Conservation (phyloP, 2,329 filamentous ascomycete species). For the Colletotrichum spinosum region DNA sequence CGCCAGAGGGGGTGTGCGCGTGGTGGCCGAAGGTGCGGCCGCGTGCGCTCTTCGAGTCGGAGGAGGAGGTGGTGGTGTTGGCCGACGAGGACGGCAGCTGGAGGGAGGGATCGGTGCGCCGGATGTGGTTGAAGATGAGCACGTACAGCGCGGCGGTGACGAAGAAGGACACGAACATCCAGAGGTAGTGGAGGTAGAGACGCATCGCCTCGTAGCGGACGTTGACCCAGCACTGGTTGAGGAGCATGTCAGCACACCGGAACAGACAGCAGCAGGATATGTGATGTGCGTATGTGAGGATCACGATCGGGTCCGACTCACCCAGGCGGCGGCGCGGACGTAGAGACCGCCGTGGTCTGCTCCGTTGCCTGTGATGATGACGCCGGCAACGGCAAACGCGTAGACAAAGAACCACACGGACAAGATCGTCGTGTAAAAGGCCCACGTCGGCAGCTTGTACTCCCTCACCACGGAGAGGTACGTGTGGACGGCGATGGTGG, state of each 20-base stretch:
- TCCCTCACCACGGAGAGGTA: conserved; percentile 65
- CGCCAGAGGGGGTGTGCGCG: conserved; percentile 2
- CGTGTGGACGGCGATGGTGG: conserved; percentile 68
- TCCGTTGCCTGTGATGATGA: conserved; percentile 29
- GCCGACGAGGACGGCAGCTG: conserved; percentile 34
- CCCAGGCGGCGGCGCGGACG: conserved; percentile 66
- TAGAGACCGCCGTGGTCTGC: conserved; percentile 50
- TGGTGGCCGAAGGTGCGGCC: conserved; percentile 2
- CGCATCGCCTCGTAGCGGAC: conserved; percentile 62
- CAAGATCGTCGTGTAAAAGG: conserved; percentile 56
- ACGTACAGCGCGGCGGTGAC: conserved; percentile 53
- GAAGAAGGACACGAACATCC: conserved; percentile 62
- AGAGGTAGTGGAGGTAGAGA: conserved; percentile 72
- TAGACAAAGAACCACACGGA: conserved; percentile 59
- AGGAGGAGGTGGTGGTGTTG: conserved; percentile 17
- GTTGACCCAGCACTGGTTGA: conserved; percentile 70
- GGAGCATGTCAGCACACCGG: too few relatives aligned
- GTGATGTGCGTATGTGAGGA: conserved; percentile 35
- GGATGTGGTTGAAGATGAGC: conserved; percentile 54
- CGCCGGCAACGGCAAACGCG: conserved; percentile 21
- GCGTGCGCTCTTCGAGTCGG: conserved; percentile 4
- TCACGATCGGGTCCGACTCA: conserved; percentile 47
- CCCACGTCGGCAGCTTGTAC: conserved; percentile 57
- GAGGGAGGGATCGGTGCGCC: conserved; percentile 43
- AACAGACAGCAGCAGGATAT: too few relatives aligned